Base-by-base conservation (phyloP, 1,284 basidiomycete genomes). In the Pterulicium gracile region DNA sequence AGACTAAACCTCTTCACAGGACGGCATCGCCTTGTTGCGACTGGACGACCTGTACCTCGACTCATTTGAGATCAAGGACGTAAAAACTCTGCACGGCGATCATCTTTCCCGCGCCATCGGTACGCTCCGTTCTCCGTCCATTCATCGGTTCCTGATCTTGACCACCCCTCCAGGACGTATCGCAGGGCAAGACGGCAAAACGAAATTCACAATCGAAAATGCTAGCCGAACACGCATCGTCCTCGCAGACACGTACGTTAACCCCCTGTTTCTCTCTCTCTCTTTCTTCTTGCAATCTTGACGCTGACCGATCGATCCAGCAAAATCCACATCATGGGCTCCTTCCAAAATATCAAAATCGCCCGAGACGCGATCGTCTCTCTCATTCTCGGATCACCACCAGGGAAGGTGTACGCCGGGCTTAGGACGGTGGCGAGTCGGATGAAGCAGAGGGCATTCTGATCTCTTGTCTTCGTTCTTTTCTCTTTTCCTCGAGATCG, bases 181-280 rank as follows among this genome's bases (percentile, higher is more conserved):
- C 59, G 95, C 95, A 4, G 95, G 95, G 7, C 93, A 98, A 62
- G 92, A 97, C 53, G 95, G 95, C 43, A 94, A 96, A 67, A 98
- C 95, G 2, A 92, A 97, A 60, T 98, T 97, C 64, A 95, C 95
- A 0, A 98, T 98, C 48, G 95, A 98, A 69, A 98, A 98, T 58
- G 81, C 93, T 1, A 94, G 87, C 56, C 77, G 95, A 49, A 98
- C 95, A 18, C 84, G 95, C 27, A 93, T 98, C 48, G 91, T 98
- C 24, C 79, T 98, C 35, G 95, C 95, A 18, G 95, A 98, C 62
- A 95, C 92, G 86, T 93, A 59, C 51, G 88, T 74, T 19, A 35
- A 39, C 46, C 40, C 18, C n/a, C n/a, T n/a, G n/a, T n/a, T n/a
- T n/a, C n/a, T n/a, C n/a, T n/a, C 3, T 24, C 4, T 43, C 20